Conservation (phyloP, 2,329 filamentous ascomycete species). For the Aureobasidium sp. region DNA sequence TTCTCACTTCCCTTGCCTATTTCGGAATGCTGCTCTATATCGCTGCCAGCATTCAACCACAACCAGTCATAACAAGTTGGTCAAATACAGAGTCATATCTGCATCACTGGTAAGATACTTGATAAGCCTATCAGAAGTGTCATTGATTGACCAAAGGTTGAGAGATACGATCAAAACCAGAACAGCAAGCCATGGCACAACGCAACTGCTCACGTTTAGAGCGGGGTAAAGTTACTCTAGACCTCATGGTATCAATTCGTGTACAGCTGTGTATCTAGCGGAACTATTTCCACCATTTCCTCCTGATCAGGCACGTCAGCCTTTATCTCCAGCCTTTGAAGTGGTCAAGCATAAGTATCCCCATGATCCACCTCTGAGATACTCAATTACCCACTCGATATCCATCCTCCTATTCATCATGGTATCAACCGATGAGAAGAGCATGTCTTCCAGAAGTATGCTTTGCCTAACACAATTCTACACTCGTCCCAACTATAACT, state of each 20-base stretch:
- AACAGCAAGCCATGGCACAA: neutral
- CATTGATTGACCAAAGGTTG: neutral
- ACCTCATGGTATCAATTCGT: neutral
- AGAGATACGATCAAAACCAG: conserved; percentile 6
- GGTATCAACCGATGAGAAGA: neutral
- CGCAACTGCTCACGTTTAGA: neutral
- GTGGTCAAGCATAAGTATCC: conserved; percentile 4
- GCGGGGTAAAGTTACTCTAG: conserved; percentile 11
- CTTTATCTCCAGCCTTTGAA: neutral
- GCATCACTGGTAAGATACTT: neutral
- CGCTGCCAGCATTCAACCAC: neutral
- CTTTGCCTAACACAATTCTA: neutral
- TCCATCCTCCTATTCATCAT: neutral
- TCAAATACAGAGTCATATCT: neutral
- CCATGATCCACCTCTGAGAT: neutral
- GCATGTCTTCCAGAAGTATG: neutral
- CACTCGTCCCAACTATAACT: neutral
- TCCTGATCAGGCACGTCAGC: neutral
- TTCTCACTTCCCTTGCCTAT: neutral
- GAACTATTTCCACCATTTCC: conserved; percentile 2
- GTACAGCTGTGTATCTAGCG: neutral
- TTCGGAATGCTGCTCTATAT: neutral
- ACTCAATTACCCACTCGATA: neutral
- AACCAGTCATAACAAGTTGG: neutral
- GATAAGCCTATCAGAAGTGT: neutral